Percentiles rank a stretch among this genome's conserved stretches.
Evolutionary conservation across 208 protist species (phyloP).

Genomic region (Acanthamoeba triangularis): DNA sequence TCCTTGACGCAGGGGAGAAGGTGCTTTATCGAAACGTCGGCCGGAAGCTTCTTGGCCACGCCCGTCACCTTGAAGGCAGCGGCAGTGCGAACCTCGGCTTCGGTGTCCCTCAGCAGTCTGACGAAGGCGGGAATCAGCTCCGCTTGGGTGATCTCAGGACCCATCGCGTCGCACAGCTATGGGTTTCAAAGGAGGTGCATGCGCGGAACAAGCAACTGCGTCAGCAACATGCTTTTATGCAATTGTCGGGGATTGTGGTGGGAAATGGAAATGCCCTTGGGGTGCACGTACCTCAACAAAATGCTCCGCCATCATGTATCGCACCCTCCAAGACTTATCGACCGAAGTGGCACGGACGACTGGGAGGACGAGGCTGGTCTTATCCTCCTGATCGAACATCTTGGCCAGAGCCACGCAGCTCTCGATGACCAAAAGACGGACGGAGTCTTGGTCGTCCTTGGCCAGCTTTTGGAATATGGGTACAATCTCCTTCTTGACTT

Average conservation of each 20-base stretch:
- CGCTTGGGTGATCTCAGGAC: conserved; percentile 85
- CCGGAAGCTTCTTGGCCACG: conserved; percentile 82
- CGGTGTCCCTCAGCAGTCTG: conserved; percentile 92
- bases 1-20: conserved; percentile 91
- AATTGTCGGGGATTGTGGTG: background rate
- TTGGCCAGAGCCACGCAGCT: conserved; percentile 94
- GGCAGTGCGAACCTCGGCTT: conserved; percentile 95
- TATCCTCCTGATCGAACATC: conserved; percentile 93
- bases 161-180: conserved; percentile 80
- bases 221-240: background rate
- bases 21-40: conserved; percentile 84
- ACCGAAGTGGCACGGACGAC: conserved; percentile 90
- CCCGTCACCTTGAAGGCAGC: conserved; percentile 91
- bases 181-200: background rate
- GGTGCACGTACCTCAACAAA: conserved; percentile 87
- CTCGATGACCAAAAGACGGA: conserved; percentile 97
- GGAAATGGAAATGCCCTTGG: background rate
- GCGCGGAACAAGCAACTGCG: background rate
- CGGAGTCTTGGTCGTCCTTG: conserved; percentile 97
- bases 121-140: conserved; percentile 91
- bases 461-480: conserved; percentile 94
- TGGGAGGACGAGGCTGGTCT: conserved; percentile 91
- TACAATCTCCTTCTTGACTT: conserved; percentile 93
- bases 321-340: conserved; percentile 98
- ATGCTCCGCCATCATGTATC: conserved; percentile 98